Conservation (phyloP, 2,329 filamentous ascomycete genomes). For the Leptographium wingfieldii region DNA sequence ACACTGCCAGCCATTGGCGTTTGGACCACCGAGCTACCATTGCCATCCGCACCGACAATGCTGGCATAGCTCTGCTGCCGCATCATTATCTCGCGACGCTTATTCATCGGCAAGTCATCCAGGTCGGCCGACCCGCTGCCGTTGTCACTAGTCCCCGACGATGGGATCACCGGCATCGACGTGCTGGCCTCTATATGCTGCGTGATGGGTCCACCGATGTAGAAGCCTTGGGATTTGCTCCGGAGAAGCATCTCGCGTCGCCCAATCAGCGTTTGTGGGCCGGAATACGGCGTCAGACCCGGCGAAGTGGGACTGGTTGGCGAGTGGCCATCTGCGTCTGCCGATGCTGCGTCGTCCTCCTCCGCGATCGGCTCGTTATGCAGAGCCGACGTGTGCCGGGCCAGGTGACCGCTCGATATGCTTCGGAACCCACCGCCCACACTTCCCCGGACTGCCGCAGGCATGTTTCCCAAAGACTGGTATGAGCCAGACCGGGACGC, state of each 20-base stretch:
- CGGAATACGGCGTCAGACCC: conserved; percentile 37
- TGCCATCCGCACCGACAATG: conserved; percentile 10
- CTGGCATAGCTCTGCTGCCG: conserved; percentile 34
- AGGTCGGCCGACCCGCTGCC: conserved; percentile 25
- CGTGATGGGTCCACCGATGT: conserved; percentile 14
- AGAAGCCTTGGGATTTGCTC: conserved; percentile 32
- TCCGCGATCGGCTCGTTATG: conserved; percentile 30
- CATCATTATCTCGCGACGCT: conserved; percentile 52
- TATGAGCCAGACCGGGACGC: conserved; percentile 14
- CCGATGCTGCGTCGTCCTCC: conserved; percentile 18
- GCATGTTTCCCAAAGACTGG: conserved; percentile 4
- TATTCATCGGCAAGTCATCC: conserved; percentile 61
- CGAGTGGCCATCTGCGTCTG: no score
- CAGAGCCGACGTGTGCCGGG: conserved; percentile 17
- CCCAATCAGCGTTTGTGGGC: conserved; percentile 42
- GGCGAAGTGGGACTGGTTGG: conserved; percentile 15
- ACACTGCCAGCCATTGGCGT: conserved; percentile 19
- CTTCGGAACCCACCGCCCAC: conserved; percentile 11
- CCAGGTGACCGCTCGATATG: conserved; percentile 12
- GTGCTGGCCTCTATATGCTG: conserved; percentile 10
- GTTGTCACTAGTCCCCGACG: conserved; percentile 2
- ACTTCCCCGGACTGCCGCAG: not conserved
- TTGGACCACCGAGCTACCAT: not conserved
- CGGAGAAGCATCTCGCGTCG: conserved; percentile 42
- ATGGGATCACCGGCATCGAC: conserved; percentile 20